These are phyloP conservation scores for Mycena olivaceomarginata DNA, from an alignment of 768 basidiomycete species.

Conservation along the genomic window DNA sequence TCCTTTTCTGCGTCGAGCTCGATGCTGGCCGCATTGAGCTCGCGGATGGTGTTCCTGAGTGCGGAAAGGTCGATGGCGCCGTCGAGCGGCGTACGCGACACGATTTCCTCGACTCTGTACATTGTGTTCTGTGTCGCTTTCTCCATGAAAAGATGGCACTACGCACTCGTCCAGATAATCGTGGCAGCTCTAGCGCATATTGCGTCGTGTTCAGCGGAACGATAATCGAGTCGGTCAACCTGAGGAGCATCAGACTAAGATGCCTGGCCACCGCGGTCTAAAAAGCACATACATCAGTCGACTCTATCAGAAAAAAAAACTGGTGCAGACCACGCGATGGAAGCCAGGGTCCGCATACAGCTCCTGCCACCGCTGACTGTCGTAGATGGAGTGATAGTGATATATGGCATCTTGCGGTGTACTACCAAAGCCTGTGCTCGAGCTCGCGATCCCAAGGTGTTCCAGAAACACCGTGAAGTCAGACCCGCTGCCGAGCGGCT, in stretches of 20 bases:
- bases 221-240: constrained; percentile 77
- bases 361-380: constrained; percentile 83
- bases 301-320: not conserved
- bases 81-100: constrained; percentile 51
- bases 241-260: constrained; percentile 78
- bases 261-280: constrained; percentile 82
- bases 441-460: constrained; percentile 71
- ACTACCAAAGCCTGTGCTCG: constrained; percentile 61
- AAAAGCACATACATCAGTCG: not conserved
- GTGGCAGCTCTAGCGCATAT: constrained; percentile 79
- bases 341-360: constrained; percentile 86
- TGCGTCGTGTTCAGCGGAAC: constrained; percentile 88
- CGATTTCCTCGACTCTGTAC: constrained; percentile 33
- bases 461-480: constrained; percentile 97
- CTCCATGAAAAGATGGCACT: not conserved
- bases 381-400: constrained; percentile 88
- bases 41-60: constrained; percentile 67
- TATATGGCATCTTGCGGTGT: constrained; percentile 76
- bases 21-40: constrained; percentile 70
- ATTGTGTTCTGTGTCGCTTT: constrained; percentile 34
- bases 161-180: constrained; percentile 77
- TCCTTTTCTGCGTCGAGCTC: constrained; percentile 77
- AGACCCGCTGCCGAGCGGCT: constrained; percentile 88
- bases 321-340: constrained; percentile 74
- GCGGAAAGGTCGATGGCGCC: constrained; percentile 60